Percentiles rank a stretch among this genome's conserved stretches.
phyloP scores from a whole-genome alignment of 2,329 filamentous ascomycete species.

The Cercospora sesami region DNA sequence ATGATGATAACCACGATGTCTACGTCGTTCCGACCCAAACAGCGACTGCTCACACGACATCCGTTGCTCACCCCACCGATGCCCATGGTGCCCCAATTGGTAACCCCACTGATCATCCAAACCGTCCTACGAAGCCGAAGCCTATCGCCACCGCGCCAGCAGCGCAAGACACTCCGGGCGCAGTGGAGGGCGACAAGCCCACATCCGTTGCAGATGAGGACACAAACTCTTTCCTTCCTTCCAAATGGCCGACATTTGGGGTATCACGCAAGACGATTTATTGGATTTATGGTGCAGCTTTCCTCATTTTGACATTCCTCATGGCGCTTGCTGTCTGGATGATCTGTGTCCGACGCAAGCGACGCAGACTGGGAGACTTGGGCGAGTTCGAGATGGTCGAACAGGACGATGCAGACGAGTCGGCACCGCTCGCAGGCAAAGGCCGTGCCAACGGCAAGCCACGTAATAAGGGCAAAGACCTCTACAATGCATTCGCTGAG shows the following conservation, averaged over 20 bases:
- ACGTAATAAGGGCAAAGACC: constrained; percentile 71
- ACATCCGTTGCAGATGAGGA: constrained; percentile 39
- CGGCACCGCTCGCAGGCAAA: constrained; percentile 26
- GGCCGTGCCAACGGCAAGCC: constrained; percentile 45
- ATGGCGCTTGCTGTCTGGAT: constrained; percentile 71
- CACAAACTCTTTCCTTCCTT: constrained; percentile 67
- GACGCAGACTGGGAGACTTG: constrained; percentile 66
- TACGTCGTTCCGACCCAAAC: constrained; percentile 55
- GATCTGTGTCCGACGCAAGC: constrained; percentile 71
- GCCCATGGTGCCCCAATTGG: constrained; percentile 46
- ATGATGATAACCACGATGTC: constrained; percentile 81
- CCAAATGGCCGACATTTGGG: constrained; percentile 86
- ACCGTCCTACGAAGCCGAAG: constrained; percentile 58
- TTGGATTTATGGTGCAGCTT: constrained; percentile 88
- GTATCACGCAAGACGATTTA: constrained; percentile 82
- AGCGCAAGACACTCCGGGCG: constrained; percentile 41
- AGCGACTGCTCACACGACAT: constrained; percentile 62
- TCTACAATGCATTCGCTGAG: constrained; percentile 97
- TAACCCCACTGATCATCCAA: constrained; percentile 50
- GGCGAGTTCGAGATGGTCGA: constrained; percentile 95
- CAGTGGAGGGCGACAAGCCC: constrained; percentile 33
- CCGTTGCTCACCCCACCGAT: constrained; percentile 48
- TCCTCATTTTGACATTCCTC: constrained; percentile 84
- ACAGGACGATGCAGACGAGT: constrained; percentile 70
- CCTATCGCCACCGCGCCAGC: constrained; percentile 32